phyloP scores from a whole-genome alignment of 345 rosid species.

The Hibiscus tridactylites region DNA sequence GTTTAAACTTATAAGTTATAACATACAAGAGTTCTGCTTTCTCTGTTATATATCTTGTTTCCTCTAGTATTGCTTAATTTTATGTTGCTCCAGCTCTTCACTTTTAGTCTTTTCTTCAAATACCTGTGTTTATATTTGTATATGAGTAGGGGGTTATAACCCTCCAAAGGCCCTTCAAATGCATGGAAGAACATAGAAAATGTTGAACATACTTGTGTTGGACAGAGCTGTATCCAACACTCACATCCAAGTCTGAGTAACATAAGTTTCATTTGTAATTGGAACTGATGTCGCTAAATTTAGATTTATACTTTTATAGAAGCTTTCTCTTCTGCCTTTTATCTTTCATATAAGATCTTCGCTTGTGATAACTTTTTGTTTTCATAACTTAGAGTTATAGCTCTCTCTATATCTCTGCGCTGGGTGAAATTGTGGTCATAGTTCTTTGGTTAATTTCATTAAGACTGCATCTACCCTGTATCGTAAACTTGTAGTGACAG shows the following conservation, averaged over 20 bases:
- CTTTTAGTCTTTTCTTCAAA: neutral
- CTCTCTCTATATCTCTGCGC: neutral
- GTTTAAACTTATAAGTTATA: neutral
- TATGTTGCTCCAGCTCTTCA: neutral
- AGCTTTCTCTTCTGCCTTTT: neutral
- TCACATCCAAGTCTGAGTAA: neutral
- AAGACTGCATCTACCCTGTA: neutral
- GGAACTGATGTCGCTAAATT: neutral
- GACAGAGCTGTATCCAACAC: neutral
- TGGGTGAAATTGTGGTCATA: neutral
- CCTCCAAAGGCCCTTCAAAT: neutral
- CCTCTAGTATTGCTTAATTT: neutral
- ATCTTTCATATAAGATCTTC: neutral
- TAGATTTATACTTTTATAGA: neutral
- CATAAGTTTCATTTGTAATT: neutral
- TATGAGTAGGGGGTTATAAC: too few species aligned
- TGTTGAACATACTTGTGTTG: neutral
- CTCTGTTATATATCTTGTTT: neutral
- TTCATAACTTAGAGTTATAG: slow-evolving; percentile 1
- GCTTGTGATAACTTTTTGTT: neutral
- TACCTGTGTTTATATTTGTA: neutral
- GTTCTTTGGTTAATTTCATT: neutral
- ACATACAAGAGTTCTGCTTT: neutral
- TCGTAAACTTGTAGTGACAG: neutral
- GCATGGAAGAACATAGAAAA: neutral